Conservation (phyloP, 805 yeast genomes). For the Myxozyma sirexii region DNA sequence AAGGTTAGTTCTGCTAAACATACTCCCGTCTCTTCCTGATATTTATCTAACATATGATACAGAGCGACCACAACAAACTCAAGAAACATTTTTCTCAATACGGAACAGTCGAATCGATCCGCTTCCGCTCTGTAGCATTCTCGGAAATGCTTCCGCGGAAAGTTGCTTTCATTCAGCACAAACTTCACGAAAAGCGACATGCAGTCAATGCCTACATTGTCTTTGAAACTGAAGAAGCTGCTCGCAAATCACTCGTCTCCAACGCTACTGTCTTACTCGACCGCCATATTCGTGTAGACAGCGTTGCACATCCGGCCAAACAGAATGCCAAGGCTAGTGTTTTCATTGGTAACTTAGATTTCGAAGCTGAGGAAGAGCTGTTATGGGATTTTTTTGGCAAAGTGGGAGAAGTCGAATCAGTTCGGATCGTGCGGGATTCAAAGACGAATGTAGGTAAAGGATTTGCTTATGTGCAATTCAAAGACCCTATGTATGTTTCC, state of each 20-base stretch:
- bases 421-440: conserved; percentile 86
- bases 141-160: conserved; percentile 87
- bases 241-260: conserved; percentile 48
- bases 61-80: conserved; percentile 14
- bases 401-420: conserved; percentile 78
- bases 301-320: conserved; percentile 86
- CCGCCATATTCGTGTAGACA: conserved; percentile 87
- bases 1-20: conserved; percentile 21
- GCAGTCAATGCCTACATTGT: conserved; percentile 89
- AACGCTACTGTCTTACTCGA: conserved; percentile 71
- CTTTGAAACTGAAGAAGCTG: conserved; percentile 55
- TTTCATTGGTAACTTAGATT: conserved; percentile 91
- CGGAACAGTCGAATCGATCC: conserved; percentile 68
- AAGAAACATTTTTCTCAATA: conserved; percentile 29
- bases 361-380: conserved; percentile 88
- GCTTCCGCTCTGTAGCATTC: conserved; percentile 92
- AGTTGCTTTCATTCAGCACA: conserved; percentile 82
- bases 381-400: conserved; percentile 76
- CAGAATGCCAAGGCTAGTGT: conserved; percentile 82
- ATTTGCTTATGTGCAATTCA: conserved; percentile 92
- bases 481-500: conserved; percentile 63
- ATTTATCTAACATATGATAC: neutral
- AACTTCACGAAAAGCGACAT: conserved; percentile 74
- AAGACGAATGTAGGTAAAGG: conserved; percentile 97
- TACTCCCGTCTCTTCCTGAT: neutral